phyloP scores from a whole-genome alignment of 495 filamentous ascomycete genomes.

The Aspergillus leporis region DNA sequence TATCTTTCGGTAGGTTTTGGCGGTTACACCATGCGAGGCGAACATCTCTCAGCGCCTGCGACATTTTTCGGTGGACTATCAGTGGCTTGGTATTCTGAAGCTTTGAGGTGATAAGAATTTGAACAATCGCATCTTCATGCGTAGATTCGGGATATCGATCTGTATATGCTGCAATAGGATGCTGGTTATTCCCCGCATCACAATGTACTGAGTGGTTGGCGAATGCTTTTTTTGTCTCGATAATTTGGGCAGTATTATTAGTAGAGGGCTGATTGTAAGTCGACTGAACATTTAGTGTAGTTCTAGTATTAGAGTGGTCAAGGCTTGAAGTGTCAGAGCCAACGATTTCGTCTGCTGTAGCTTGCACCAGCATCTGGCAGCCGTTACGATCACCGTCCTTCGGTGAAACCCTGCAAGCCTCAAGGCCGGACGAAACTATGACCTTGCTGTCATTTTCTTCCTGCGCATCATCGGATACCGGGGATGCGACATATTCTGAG shows the following conservation, averaged over 20 bases:
- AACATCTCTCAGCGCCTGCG: slow-evolving; percentile 64
- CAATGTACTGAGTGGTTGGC: neutral
- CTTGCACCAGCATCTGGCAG: neutral
- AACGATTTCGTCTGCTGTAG: neutral
- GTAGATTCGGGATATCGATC: neutral
- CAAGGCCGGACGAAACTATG: neutral
- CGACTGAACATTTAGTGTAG: neutral
- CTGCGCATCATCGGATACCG: neutral
- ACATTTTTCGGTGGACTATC: slow-evolving; percentile 65
- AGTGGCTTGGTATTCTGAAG: slow-evolving; percentile 62
- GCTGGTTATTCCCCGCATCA: neutral
- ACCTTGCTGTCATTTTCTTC: neutral
- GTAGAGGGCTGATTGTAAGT: neutral
- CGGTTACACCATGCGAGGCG: slow-evolving; percentile 65
- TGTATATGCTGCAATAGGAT: neutral
- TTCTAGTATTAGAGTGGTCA: neutral
- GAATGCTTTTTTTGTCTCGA: neutral
- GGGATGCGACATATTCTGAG: slow-evolving; percentile 13
- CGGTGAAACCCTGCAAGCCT: neutral
- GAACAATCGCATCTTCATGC: slow-evolving; percentile 50
- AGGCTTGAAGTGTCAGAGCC: neutral
- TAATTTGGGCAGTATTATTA: neutral
- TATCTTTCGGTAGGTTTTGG: slow-evolving; percentile 51
- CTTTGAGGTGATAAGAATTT: slow-evolving; percentile 71
- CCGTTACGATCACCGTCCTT: neutral